Evolutionary conservation across 139 green algal genomes (phyloP).

Genomic region (Mychonastes homosphaera): DNA sequence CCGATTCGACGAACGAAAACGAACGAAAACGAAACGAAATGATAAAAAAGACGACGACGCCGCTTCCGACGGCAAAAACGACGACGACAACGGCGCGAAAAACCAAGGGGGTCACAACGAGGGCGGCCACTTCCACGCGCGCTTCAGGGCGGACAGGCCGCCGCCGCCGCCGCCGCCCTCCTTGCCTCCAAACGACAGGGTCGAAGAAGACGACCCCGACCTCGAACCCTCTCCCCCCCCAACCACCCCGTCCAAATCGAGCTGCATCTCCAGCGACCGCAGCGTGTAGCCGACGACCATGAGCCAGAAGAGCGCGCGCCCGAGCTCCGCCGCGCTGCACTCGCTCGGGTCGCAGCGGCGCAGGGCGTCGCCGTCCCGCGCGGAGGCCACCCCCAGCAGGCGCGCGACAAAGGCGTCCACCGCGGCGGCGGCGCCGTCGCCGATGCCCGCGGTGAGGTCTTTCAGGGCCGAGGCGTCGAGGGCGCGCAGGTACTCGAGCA

Average conservation of each 20-base stretch:
- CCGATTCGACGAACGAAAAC: no score
- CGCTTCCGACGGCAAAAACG: no score
- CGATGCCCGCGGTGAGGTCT: constrained; percentile 3
- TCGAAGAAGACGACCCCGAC: no score
- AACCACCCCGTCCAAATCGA: constrained; percentile 9
- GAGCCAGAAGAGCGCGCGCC: constrained; percentile 19
- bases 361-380: constrained; percentile 7
- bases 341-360: not conserved
- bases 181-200: no score
- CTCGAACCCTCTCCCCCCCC: no score
- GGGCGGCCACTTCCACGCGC: no score
- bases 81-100: no score
- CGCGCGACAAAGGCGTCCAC: constrained; percentile 23
- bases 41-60: no score
- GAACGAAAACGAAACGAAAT: no score
- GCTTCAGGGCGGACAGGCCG: no score
- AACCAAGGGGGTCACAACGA: no score
- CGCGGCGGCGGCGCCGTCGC: constrained; percentile 2
- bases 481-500: constrained; percentile 64
- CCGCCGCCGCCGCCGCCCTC: no score
- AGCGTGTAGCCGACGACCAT: constrained; percentile 21
- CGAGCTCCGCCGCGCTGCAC: not conserved
- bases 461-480: constrained; percentile 29
- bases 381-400: constrained; percentile 6
- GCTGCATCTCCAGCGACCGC: constrained; percentile 14